Conservation (phyloP, 345 rosid genomes). For the Arabidopsis suecica region DNA sequence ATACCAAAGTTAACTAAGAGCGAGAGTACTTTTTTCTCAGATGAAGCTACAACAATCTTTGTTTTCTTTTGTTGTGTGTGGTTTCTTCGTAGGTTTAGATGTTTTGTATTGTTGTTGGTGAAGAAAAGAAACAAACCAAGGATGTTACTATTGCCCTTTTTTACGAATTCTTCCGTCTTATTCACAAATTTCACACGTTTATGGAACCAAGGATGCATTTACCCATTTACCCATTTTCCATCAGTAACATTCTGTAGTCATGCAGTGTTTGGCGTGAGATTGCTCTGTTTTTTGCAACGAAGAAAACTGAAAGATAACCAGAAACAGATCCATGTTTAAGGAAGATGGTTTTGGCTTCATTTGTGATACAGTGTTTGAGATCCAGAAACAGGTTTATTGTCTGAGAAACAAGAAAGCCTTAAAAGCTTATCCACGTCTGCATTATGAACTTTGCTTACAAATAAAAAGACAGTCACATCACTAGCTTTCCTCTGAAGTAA, state of each 20-base stretch:
- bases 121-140: slow-evolving; percentile 20
- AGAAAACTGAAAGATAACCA: not conserved
- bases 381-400: slow-evolving; percentile 12
- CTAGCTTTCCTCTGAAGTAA: slow-evolving; percentile 1
- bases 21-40: slow-evolving; percentile 1
- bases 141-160: slow-evolving; percentile 2
- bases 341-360: not conserved
- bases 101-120: slow-evolving; percentile 37
- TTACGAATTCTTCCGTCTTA: not conserved
- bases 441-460: slow-evolving; percentile 35
- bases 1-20: slow-evolving; percentile 53
- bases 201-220: not conserved
- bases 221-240: not conserved
- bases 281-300: not conserved
- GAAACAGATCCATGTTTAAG: slow-evolving; percentile 15
- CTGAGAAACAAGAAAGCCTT: slow-evolving; percentile 33
- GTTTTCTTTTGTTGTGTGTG: slow-evolving; percentile 43
- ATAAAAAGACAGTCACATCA: slow-evolving; percentile 11
- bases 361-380: not conserved
- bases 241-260: not conserved
- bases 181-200: not conserved
- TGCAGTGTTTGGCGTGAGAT: not conserved
- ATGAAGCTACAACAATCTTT: not conserved
- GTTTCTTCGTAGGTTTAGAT: slow-evolving; percentile 28
- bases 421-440: slow-evolving; percentile 33